Evolutionary conservation across 768 basidiomycete genomes (phyloP).

Genomic region (Mycena floridula): DNA sequence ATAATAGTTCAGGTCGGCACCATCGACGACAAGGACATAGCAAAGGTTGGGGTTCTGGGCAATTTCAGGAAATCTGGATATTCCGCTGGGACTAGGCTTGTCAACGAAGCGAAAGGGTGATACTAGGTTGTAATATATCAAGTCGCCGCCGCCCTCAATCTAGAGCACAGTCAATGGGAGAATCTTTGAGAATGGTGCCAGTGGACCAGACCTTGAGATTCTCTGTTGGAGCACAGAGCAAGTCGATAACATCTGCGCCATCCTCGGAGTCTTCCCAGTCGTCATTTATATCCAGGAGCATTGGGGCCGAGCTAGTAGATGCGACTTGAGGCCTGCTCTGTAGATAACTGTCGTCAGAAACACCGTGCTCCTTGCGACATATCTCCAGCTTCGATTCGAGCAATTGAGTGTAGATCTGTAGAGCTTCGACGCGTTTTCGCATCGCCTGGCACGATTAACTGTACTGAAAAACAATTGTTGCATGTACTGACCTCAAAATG

Average conservation of each 20-base stretch:
- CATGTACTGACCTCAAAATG: conserved; percentile 40
- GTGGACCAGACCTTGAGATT: conserved; percentile 32
- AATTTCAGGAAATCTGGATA: conserved; percentile 33
- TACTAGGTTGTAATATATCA: background rate
- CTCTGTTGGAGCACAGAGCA: conserved; percentile 33
- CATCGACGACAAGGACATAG: conserved; percentile 37
- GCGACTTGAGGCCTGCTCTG: conserved; percentile 23
- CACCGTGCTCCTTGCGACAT: conserved; percentile 31
- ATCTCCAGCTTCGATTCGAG: background rate
- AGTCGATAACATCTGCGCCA: conserved; percentile 23
- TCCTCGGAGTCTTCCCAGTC: conserved; percentile 18
- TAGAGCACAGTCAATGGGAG: background rate
- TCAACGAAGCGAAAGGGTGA: conserved; percentile 15
- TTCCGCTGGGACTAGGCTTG: too few species aligned
- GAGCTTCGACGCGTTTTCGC: conserved; percentile 4
- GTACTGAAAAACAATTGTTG: conserved; percentile 26
- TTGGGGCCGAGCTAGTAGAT: conserved; percentile 15
- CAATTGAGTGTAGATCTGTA: background rate
- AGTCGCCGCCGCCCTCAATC: background rate
- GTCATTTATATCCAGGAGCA: conserved; percentile 15
- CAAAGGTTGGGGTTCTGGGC: conserved; percentile 28
- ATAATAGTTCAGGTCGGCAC: conserved; percentile 28
- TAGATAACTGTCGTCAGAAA: conserved; percentile 21
- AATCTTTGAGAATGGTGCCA: too few species aligned
- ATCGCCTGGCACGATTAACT: conserved; percentile 1